Evolutionary conservation across 192 early-diverging fungal genomes (phyloP).

Genomic region (Umbelopsis sp.): DNA sequence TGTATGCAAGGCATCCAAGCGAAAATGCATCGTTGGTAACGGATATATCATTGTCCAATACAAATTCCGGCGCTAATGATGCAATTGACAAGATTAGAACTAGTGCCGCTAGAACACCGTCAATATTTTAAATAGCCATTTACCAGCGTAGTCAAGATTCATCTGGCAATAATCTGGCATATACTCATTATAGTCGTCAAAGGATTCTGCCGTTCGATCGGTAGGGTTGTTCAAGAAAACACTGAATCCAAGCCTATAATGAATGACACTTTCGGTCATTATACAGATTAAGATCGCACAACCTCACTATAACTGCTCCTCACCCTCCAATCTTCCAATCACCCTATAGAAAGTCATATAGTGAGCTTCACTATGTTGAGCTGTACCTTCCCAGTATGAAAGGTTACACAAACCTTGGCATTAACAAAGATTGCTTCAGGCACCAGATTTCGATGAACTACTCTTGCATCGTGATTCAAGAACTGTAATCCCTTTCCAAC

Average conservation of each 20-base stretch:
- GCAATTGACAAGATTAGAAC: background rate
- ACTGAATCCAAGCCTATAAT: constrained; percentile 65
- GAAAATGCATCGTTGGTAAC: constrained; percentile 76
- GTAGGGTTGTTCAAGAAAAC: constrained; percentile 48
- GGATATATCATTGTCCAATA: constrained; percentile 55
- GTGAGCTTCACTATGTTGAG: background rate
- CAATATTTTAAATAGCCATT: background rate
- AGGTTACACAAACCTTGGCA: constrained; percentile 50
- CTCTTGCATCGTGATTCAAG: constrained; percentile 68
- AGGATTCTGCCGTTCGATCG: constrained; percentile 28
- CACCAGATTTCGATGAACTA: constrained; percentile 74
- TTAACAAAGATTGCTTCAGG: constrained; percentile 78
- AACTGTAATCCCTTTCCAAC: constrained; percentile 76
- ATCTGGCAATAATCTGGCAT: constrained; percentile 60
- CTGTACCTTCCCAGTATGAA: background rate
- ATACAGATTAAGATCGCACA: background rate
- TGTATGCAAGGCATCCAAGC: constrained; percentile 75
- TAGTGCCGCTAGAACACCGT: background rate
- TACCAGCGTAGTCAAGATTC: constrained; percentile 57
- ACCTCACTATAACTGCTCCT: background rate
- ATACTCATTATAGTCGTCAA: constrained; percentile 59
- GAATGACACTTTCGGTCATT: background rate
- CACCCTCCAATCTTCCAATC: constrained; percentile 84
- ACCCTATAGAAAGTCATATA: constrained; percentile 36
- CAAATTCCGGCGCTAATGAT: constrained; percentile 66